Percentiles rank a stretch among this genome's conserved stretches.
Evolutionary conservation across 164 flowering plant species (phyloP).

Genomic region (Cinnamomum chago): DNA sequence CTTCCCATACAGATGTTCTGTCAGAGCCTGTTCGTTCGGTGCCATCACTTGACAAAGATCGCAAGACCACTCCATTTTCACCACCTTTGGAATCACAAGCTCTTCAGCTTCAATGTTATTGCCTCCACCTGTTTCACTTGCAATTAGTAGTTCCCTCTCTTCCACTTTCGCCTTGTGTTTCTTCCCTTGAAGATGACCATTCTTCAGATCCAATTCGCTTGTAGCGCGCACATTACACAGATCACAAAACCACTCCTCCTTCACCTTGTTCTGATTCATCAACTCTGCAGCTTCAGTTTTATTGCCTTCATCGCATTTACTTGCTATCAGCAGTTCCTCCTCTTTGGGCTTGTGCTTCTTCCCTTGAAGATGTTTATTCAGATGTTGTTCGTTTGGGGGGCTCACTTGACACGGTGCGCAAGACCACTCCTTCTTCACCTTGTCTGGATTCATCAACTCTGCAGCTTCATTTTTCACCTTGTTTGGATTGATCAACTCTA

Average conservation of each 20-base stretch:
- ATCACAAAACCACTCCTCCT: not conserved
- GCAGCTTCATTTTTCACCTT: not conserved
- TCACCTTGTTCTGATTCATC: not conserved
- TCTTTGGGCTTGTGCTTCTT: not conserved
- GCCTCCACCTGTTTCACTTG: no score
- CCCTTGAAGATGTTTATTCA: no score
- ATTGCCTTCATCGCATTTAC: no score
- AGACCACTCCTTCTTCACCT: not conserved
- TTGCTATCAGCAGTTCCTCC: not conserved
- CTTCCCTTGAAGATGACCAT: not conserved
- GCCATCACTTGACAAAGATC: conserved; percentile 1
- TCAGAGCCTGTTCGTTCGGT: not conserved
- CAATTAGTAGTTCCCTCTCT: not conserved
- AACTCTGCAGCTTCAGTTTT: not conserved
- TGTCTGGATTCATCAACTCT: not conserved
- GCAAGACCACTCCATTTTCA: not conserved
- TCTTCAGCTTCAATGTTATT: not conserved
- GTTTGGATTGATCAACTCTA: not conserved
- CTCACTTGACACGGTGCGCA: no score
- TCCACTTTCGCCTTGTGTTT: not conserved
- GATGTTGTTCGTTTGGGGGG: no score
- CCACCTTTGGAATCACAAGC: not conserved
- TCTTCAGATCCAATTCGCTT: not conserved
- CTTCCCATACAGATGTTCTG: not conserved
- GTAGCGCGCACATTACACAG: not conserved